phyloP scores from a whole-genome alignment of 2,329 filamentous ascomycete species.

The Kalmusia sp. region DNA sequence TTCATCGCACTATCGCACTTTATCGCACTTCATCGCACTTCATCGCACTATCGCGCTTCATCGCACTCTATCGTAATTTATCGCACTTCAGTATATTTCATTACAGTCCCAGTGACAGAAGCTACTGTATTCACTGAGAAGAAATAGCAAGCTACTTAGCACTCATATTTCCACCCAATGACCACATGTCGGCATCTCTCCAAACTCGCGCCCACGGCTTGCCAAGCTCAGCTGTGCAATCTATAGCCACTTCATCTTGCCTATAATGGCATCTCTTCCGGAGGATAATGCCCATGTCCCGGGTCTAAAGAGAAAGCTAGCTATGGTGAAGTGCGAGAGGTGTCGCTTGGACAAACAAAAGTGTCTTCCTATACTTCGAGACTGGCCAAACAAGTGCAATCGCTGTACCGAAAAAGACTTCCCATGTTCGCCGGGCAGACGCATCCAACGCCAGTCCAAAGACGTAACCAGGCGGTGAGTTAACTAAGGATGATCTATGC shows the following conservation, averaged over 20 bases:
- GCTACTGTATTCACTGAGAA: too few species aligned
- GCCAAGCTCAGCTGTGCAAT: not conserved
- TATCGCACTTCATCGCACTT: not conserved
- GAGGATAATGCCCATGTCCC: not conserved
- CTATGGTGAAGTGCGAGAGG: slow-evolving; percentile 11
- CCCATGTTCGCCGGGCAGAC: slow-evolving; percentile 12
- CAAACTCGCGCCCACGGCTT: too few species aligned
- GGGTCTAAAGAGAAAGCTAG: slow-evolving; percentile 2
- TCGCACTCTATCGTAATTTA: not conserved
- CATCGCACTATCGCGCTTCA: not conserved
- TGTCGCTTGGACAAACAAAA: slow-evolving; percentile 15
- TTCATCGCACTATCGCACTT: not conserved
- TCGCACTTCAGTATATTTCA: not conserved
- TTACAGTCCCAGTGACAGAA: not conserved
- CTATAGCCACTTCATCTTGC: not conserved
- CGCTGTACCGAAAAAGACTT: slow-evolving; percentile 12
- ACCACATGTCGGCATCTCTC: too few species aligned
- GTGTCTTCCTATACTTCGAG: slow-evolving; percentile 10
- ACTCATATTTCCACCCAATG: too few species aligned
- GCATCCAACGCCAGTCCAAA: slow-evolving; percentile 8
- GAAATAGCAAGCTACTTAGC: too few species aligned
- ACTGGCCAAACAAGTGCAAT: slow-evolving; percentile 8
- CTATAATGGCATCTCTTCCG: not conserved
- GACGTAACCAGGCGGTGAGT: not conserved
- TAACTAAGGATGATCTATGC: not conserved